These are phyloP conservation scores for Leucoagaricus sp. DNA, from an alignment of 1,284 basidiomycete species.

Conservation along the genomic window DNA sequence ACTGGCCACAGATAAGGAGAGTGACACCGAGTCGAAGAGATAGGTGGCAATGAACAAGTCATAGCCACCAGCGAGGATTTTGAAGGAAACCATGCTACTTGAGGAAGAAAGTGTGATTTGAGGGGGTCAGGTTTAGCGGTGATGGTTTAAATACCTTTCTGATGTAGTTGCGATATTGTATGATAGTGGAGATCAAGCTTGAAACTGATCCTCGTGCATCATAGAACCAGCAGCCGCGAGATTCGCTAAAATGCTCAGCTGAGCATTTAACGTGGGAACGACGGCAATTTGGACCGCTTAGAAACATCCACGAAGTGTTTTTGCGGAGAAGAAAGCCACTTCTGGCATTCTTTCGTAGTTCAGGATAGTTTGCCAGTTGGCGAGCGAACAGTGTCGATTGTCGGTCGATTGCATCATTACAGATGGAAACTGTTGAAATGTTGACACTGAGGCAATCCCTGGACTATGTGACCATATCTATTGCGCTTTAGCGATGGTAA, in stretches of 20 bases:
- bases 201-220: neutral
- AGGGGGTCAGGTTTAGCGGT: neutral
- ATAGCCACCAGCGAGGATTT: slow-evolving; percentile 63
- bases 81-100: slow-evolving; percentile 56
- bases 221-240: neutral
- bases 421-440: too few species aligned
- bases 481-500: neutral
- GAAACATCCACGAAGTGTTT: neutral
- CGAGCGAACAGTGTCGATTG: neutral
- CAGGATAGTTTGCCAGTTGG: neutral
- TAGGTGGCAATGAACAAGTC: slow-evolving; percentile 59
- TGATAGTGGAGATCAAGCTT: neutral
- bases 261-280: neutral
- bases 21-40: slow-evolving; percentile 50
- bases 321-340: neutral
- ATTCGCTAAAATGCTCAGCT: neutral
- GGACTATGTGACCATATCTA: neutral
- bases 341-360: neutral
- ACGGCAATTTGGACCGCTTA: neutral
- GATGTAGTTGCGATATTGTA: neutral
- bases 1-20: slow-evolving; percentile 44
- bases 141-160: neutral
- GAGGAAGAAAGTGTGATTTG: neutral
- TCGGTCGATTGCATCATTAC: too few species aligned
- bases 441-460: too few species aligned